A percentile compares a stretch with the other conserved stretches of the same genome.
phyloP scores from a whole-genome alignment of 2,329 filamentous ascomycete genomes.

The Penicillium sp. region DNA sequence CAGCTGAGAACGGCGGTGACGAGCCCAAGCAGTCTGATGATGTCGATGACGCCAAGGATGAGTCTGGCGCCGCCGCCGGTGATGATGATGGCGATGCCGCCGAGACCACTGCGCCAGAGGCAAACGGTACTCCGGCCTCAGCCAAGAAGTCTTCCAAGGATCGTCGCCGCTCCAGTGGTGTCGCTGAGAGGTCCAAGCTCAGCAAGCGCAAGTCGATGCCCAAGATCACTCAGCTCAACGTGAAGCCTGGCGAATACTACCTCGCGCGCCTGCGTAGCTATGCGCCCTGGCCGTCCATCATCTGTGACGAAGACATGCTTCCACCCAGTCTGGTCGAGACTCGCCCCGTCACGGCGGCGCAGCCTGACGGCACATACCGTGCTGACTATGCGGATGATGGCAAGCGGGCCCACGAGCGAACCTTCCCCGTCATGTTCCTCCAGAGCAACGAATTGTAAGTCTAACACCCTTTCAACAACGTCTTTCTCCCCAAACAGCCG shows the following conservation, averaged over 20 bases:
- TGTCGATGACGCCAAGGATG: slow-evolving; percentile 22
- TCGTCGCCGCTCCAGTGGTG: slow-evolving; percentile 66
- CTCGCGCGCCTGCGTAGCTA: slow-evolving; percentile 92
- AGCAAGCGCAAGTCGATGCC: slow-evolving; percentile 78
- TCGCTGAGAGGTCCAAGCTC: slow-evolving; percentile 64
- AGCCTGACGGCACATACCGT: slow-evolving; percentile 77
- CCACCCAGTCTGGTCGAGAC: slow-evolving; percentile 68
- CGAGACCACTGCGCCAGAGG: slow-evolving; percentile 26
- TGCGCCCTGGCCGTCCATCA: slow-evolving; percentile 87
- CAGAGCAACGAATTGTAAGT: slow-evolving; percentile 96
- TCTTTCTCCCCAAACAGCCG: too few species aligned
- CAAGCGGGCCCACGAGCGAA: slow-evolving; percentile 76
- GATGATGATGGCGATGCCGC: slow-evolving; percentile 25
- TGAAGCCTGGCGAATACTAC: slow-evolving; percentile 85
- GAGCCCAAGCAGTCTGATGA: slow-evolving; percentile 18
- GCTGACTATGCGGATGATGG: slow-evolving; percentile 83
- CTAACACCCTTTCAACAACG: background rate
- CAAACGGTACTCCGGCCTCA: slow-evolving; percentile 46
- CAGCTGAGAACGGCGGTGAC: slow-evolving; percentile 24
- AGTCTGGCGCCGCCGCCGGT: slow-evolving; percentile 17
- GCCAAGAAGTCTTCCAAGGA: slow-evolving; percentile 48
- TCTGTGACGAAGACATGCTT: slow-evolving; percentile 92
- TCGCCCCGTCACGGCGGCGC: slow-evolving; percentile 77
- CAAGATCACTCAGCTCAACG: slow-evolving; percentile 66
- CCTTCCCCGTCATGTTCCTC: slow-evolving; percentile 92